A percentile compares a stretch with the other conserved stretches of the same genome.
phyloP scores from a whole-genome alignment of 495 filamentous ascomycete species.

The Lophium mytilinum region DNA sequence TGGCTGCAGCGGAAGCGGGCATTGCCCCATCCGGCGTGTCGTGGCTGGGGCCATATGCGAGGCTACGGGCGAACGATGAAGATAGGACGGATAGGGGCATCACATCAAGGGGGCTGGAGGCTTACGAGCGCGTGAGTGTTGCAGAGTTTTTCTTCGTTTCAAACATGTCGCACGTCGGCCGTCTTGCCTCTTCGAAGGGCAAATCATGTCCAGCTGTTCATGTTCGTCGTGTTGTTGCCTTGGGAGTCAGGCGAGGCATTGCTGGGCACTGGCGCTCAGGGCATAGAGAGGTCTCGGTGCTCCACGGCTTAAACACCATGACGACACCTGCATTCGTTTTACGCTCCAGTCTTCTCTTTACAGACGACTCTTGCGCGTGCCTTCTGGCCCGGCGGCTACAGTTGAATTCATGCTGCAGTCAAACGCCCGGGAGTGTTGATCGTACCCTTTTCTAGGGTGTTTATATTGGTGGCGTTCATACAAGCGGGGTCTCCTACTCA shows the following conservation, averaged over 20 bases:
- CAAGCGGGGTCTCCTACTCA: no score
- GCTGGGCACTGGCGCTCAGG: not conserved
- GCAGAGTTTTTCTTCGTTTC: not conserved
- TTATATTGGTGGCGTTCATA: no score
- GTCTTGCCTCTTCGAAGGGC: not conserved
- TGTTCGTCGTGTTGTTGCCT: not conserved
- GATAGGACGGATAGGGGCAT: not conserved
- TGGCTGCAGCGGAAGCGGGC: no score
- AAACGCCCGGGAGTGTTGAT: no score
- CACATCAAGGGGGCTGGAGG: not conserved
- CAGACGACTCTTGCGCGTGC: no score
- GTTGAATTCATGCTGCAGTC: no score
- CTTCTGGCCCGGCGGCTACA: no score
- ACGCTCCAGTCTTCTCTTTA: not conserved
- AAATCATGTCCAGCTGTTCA: not conserved
- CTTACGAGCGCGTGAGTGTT: not conserved
- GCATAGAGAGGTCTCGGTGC: not conserved
- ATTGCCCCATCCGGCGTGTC: no score
- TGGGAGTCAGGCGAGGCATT: not conserved
- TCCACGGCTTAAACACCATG: no score
- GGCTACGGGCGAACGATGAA: not conserved
- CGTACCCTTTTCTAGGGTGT: no score
- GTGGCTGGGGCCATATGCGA: no score
- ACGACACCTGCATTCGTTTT: not conserved
- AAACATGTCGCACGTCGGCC: not conserved